A percentile compares a stretch with the other conserved stretches of the same genome.
Evolutionary conservation across 495 filamentous ascomycete species (phyloP).

Genomic region (Penicillium riverlandense): DNA sequence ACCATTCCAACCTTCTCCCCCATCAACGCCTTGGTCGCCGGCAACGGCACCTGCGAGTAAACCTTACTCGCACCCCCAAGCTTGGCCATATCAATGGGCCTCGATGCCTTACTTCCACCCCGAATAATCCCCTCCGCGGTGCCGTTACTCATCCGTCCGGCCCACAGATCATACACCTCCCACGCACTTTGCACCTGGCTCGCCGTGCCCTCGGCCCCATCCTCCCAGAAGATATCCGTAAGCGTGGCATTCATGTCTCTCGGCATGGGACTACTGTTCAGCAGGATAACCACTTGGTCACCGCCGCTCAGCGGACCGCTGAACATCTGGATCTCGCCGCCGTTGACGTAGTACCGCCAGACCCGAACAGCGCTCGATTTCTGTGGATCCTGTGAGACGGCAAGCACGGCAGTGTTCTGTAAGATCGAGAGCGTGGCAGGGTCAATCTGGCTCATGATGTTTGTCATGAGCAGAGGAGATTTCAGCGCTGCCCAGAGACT

Average conservation of each 20-base stretch:
- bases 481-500: slow-evolving; percentile 29
- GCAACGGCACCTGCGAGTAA: slow-evolving; percentile 27
- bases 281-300: slow-evolving; percentile 40
- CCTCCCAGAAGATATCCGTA: slow-evolving; percentile 46
- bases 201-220: slow-evolving; percentile 30
- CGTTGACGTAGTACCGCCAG: slow-evolving; percentile 30
- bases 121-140: slow-evolving; percentile 36
- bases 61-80: slow-evolving; percentile 30
- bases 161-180: slow-evolving; percentile 54
- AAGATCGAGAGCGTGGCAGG: slow-evolving; percentile 24
- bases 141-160: slow-evolving; percentile 39
- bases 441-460: slow-evolving; percentile 21
- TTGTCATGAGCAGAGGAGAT: slow-evolving; percentile 29
- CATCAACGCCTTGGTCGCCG: slow-evolving; percentile 21
- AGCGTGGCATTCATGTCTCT: slow-evolving; percentile 44
- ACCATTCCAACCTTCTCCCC: slow-evolving; percentile 37
- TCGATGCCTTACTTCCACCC: slow-evolving; percentile 17
- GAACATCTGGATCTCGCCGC: slow-evolving; percentile 44
- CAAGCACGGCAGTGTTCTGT: slow-evolving; percentile 37
- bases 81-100: slow-evolving; percentile 25
- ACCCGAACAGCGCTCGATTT: slow-evolving; percentile 26
- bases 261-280: slow-evolving; percentile 37
- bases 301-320: slow-evolving; percentile 32
- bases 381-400: slow-evolving; percentile 37
- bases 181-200: slow-evolving; percentile 29